A percentile compares a stretch with the other conserved stretches of the same genome.
Conservation (phyloP, 768 basidiomycete species). For the Mrakia blollopis region DNA sequence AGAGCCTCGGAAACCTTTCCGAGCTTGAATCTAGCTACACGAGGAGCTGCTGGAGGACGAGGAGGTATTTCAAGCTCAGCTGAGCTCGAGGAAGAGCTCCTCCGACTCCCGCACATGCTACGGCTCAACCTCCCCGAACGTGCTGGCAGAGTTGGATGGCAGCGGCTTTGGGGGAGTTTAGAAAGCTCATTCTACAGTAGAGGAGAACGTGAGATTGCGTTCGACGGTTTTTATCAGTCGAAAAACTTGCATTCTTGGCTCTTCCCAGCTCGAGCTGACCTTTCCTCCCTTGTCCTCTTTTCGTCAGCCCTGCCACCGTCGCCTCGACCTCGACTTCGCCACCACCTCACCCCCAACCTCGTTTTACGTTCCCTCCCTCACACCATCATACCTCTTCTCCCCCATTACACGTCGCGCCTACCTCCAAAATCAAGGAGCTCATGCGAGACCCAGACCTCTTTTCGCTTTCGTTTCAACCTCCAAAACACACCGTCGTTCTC, state of each 20-base stretch:
- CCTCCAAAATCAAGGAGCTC: conserved; percentile 47
- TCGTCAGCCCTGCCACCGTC: background rate
- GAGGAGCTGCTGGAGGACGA: no score
- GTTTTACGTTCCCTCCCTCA: conserved; percentile 2
- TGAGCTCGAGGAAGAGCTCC: no score
- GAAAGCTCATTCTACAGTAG: no score
- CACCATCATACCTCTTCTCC: background rate
- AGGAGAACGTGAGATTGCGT: no score
- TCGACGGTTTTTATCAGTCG: background rate
- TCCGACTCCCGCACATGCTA: no score
- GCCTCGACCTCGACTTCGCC: background rate
- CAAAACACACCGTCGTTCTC: conserved; percentile 79
- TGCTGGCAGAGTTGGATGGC: no score
- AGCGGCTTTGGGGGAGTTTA: no score
- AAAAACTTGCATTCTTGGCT: background rate
- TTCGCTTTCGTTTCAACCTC: conserved; percentile 70
- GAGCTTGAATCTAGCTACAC: no score
- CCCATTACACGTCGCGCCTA: background rate
- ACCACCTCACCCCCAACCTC: background rate
- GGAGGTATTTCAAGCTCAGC: no score
- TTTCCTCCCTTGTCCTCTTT: background rate
- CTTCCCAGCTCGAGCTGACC: background rate
- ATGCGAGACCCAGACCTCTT: conserved; percentile 71
- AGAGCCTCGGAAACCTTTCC: no score
- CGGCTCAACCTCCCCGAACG: no score